A percentile compares a stretch with the other conserved stretches of the same genome.
phyloP scores from a whole-genome alignment of 2,329 filamentous ascomycete genomes.

The Ascocoryne sarcoides region DNA sequence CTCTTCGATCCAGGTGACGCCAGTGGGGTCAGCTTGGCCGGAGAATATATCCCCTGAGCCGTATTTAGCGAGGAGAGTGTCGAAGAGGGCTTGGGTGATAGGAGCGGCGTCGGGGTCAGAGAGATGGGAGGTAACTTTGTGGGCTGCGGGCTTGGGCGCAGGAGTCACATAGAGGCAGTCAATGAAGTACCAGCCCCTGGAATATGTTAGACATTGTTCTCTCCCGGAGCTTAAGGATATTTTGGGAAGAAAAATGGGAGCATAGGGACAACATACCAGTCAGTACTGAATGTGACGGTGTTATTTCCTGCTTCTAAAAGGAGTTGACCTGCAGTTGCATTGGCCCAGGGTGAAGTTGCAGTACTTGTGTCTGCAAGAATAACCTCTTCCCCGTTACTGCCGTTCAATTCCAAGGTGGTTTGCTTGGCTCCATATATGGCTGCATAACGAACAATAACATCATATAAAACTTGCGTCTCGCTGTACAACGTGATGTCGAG shows the following conservation, averaged over 20 bases:
- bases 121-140: constrained; percentile 32
- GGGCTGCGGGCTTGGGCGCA: constrained; percentile 30
- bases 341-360: constrained; percentile 32
- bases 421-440: constrained; percentile 39
- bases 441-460: constrained; percentile 36
- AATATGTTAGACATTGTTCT: background rate
- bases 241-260: no score
- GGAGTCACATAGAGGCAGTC: constrained; percentile 35
- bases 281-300: constrained; percentile 37
- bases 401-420: constrained; percentile 36
- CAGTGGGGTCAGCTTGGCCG: constrained; percentile 38
- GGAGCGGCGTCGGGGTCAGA: constrained; percentile 29
- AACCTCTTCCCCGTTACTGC: constrained; percentile 34
- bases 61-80: constrained; percentile 9
- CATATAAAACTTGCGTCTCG: constrained; percentile 32
- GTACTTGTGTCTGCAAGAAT: constrained; percentile 26
- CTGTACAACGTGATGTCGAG: constrained; percentile 35
- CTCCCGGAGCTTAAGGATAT: background rate
- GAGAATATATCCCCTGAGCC: constrained; percentile 28
- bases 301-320: constrained; percentile 36
- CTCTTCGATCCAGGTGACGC: constrained; percentile 34
- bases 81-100: constrained; percentile 10
- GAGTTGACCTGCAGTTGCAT: constrained; percentile 36
- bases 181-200: constrained; percentile 37
- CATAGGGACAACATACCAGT: constrained; percentile 30